Evolutionary conservation across 2,329 filamentous ascomycete genomes (phyloP), one percentile per base, ranked within the genome.

Genomic region (Fusarium acutatum): DNA sequence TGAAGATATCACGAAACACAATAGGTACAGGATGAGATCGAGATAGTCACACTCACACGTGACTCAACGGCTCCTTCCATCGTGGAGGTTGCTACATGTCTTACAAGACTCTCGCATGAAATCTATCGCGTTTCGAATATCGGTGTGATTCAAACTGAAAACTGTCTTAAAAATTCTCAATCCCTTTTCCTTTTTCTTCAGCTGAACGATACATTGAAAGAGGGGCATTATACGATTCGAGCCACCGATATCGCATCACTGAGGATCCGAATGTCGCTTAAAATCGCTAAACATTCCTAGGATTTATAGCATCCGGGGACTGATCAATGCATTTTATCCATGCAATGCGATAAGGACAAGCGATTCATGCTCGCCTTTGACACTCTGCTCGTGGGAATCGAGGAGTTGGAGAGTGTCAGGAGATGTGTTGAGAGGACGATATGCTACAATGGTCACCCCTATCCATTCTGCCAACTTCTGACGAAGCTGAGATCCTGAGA

Each of bases 191-290:
- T 26, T 26, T 46, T 8, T 7, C 26, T 52, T 53, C 26, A 60
- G 57, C 34, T 52, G 57, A 52, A 47, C 15, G 56, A 38, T 32
- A 22, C 43, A 32, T 52, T 11, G 17, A 53, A 52, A 60, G 57
- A 53, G 30, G 30, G 37, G 47, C 41, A 58, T 35, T 30, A 15
- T n/a, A 24, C 20, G 30, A 35, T 57, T 57, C 37, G 37, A 57
- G 17, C n/a, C 24, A 60, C 38, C 59, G 47, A 52, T 44, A 64
- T 64, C 56, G 35, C 43, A 60, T 49, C 41, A 22, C 20, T 30
- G 67, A 60, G 59, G 66, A 69, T 70, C 67, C 30, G 38, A 70
- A 69, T 70, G 46, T 69, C 67, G 67, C 67, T 69, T 69, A 60
- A 46, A 53, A 46, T 40, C 59, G 59, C 59, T 57, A 44, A 57